Evolutionary conservation across 2,329 filamentous ascomycete species (phyloP).

Genomic region (Botrytis fabae): DNA sequence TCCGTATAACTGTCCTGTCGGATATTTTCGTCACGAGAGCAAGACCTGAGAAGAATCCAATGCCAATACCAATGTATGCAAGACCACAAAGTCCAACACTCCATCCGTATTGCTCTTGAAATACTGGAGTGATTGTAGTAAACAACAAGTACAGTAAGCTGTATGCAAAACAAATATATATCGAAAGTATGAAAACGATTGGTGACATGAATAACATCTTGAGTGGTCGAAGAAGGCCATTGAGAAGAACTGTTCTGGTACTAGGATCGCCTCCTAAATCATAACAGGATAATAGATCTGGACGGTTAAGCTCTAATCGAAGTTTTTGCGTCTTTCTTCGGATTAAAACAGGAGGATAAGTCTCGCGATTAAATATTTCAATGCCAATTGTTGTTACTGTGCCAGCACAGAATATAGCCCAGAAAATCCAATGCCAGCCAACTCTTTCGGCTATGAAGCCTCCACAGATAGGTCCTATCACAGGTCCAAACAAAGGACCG

Average conservation of each 20-base stretch:
- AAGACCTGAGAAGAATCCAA: constrained; percentile 45
- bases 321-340: constrained; percentile 46
- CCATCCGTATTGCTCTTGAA: constrained; percentile 46
- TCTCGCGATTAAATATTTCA: constrained; percentile 47
- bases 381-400: constrained; percentile 39
- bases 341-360: constrained; percentile 52
- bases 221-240: constrained; percentile 47
- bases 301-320: constrained; percentile 45
- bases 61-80: constrained; percentile 46
- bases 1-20: constrained; percentile 47
- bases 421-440: constrained; percentile 46
- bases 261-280: constrained; percentile 30
- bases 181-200: constrained; percentile 54
- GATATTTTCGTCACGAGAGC: constrained; percentile 45
- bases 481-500: constrained; percentile 34
- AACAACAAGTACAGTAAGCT: constrained; percentile 54
- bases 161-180: constrained; percentile 75
- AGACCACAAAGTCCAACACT: constrained; percentile 45
- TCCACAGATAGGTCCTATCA: constrained; percentile 36
- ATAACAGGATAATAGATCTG: constrained; percentile 47
- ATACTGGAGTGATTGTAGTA: constrained; percentile 52
- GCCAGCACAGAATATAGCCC: constrained; percentile 51
- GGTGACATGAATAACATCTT: constrained; percentile 44
- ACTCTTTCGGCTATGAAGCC: constrained; percentile 47
- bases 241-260: constrained; percentile 9